Conservation (phyloP, 2,329 filamentous ascomycete species). For the Alternaria angustiovoidea region DNA sequence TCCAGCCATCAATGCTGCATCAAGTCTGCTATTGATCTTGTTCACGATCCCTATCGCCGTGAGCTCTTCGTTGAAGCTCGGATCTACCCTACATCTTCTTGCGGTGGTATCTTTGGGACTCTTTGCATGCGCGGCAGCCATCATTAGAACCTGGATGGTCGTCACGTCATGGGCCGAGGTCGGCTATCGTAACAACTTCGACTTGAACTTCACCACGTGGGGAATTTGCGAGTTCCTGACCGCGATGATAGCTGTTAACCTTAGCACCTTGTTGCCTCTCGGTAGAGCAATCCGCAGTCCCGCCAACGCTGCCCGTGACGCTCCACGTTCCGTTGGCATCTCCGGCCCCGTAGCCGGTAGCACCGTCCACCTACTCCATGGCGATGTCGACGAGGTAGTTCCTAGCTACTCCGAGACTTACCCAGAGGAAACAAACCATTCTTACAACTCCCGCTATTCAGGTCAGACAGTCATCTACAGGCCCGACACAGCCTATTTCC, state of each 20-base stretch:
- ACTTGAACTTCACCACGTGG: constrained; percentile 7
- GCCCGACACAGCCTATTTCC: constrained; percentile 20
- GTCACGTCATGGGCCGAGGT: constrained; percentile 14
- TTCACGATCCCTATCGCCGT: constrained; percentile 3
- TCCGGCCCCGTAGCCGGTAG: constrained; percentile 20
- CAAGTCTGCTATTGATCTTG: constrained; percentile 45
- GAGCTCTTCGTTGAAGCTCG: constrained; percentile 3
- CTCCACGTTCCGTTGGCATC: not conserved
- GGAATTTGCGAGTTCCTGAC: constrained; percentile 18
- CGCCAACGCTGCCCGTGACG: not conserved
- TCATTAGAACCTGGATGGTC: constrained; percentile 42
- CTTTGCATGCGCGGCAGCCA: constrained; percentile 52
- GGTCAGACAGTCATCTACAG: constrained; percentile 24
- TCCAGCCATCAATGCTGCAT: constrained; percentile 25
- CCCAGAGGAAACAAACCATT: not conserved
- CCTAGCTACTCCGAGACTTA: not conserved
- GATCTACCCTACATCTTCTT: constrained; percentile 23
- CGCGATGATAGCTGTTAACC: constrained; percentile 13
- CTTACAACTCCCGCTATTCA: constrained; percentile 17
- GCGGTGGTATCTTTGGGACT: constrained; percentile 51
- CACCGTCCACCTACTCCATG: constrained; percentile 11
- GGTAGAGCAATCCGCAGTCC: not conserved
- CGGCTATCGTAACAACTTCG: constrained; percentile 12
- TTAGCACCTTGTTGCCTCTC: constrained; percentile 9
- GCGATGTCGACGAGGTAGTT: constrained; percentile 10